Evolutionary conservation across 331 rosid genomes (phyloP).

Genomic region (Stylosanthes scabra): DNA sequence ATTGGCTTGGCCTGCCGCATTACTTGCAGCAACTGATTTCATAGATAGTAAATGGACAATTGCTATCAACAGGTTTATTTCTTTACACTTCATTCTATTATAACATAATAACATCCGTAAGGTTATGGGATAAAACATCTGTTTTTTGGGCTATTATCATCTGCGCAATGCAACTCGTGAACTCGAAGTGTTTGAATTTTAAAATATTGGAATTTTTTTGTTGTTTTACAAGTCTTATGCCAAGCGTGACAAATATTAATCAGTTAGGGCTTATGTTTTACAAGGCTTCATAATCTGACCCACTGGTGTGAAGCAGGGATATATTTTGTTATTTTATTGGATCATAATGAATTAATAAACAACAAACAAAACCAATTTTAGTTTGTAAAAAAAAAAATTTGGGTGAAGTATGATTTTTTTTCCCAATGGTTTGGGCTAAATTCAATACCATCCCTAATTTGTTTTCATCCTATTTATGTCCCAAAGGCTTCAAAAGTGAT

Average conservation of each 20-base stretch:
- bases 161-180: too few species aligned
- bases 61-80: constrained; percentile 57
- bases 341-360: neutral
- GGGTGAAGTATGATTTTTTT: too few species aligned
- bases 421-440: too few species aligned
- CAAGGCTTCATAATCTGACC: neutral
- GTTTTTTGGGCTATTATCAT: too few species aligned
- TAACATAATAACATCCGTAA: constrained; percentile 4
- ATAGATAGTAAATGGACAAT: constrained; percentile 64
- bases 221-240: too few species aligned
- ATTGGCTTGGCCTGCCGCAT: constrained; percentile 61
- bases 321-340: neutral
- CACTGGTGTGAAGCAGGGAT: neutral
- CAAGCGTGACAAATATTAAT: neutral
- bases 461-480: too few species aligned
- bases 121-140: constrained; percentile 14
- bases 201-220: too few species aligned
- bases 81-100: constrained; percentile 20
- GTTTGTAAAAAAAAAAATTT: neutral
- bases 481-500: too few species aligned
- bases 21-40: constrained; percentile 54
- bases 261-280: neutral
- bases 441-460: too few species aligned
- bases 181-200: too few species aligned
- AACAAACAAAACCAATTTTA: neutral